phyloP scores from a whole-genome alignment of 768 basidiomycete genomes.

The Trametopsis cervina region DNA sequence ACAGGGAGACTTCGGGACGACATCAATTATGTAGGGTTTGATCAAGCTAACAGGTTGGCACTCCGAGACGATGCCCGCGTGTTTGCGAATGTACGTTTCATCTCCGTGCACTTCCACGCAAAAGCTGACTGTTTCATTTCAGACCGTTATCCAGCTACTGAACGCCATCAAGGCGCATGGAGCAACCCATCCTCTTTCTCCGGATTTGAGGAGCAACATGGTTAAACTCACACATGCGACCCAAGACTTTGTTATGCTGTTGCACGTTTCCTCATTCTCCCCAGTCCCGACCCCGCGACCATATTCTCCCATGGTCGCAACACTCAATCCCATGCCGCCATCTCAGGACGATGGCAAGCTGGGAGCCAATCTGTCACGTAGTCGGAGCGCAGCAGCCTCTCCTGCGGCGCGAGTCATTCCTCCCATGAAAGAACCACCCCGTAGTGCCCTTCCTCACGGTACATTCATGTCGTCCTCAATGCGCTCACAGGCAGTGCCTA shows the following conservation, averaged over 20 bases:
- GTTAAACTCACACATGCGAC: constrained; percentile 75
- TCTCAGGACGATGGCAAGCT: constrained; percentile 42
- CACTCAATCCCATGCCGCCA: constrained; percentile 19
- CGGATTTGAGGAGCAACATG: constrained; percentile 61
- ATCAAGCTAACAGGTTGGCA: constrained; percentile 47
- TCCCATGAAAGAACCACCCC: constrained; percentile 33
- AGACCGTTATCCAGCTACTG: constrained; percentile 76
- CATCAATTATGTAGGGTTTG: constrained; percentile 50
- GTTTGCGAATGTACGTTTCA: constrained; percentile 66
- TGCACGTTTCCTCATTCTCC: constrained; percentile 81
- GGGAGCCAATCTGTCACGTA: constrained; percentile 49
- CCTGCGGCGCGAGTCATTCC: constrained; percentile 7
- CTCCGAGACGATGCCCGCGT: constrained; percentile 72
- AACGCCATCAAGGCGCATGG: constrained; percentile 64
- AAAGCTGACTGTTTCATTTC: constrained; percentile 8
- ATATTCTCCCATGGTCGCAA: constrained; percentile 49
- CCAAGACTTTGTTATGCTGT: constrained; percentile 79
- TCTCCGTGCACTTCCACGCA: background rate
- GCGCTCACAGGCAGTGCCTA: constrained; percentile 6
- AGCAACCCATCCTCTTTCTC: constrained; percentile 46
- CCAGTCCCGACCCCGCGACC: constrained; percentile 47
- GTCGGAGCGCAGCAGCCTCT: constrained; percentile 31
- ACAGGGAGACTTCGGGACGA: constrained; percentile 58
- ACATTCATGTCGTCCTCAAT: constrained; percentile 37
- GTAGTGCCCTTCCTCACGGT: constrained; percentile 48